Conservation (phyloP, 495 filamentous ascomycete species). For the Penicillium lagena region DNA sequence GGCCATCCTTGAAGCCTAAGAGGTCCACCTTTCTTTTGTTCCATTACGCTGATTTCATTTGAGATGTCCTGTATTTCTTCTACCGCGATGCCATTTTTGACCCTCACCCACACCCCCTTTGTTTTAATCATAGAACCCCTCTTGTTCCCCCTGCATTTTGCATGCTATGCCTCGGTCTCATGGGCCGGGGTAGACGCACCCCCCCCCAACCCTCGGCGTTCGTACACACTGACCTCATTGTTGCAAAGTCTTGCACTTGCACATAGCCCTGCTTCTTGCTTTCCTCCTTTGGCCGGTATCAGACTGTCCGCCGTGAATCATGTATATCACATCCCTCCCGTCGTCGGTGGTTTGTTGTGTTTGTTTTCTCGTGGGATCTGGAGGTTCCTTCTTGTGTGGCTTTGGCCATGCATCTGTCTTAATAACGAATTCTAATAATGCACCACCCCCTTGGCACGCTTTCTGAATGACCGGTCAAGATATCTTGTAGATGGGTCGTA, state of each 20-base stretch:
- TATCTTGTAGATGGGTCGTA: constrained; percentile 3
- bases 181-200: constrained; percentile 7
- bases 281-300: constrained; percentile 4
- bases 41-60: constrained; percentile 13
- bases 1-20: background rate
- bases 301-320: constrained; percentile 10
- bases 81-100: constrained; percentile 7
- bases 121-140: constrained; percentile 12
- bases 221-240: constrained; percentile 13
- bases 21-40: constrained; percentile 18
- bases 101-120: constrained; percentile 11
- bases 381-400: constrained; percentile 6
- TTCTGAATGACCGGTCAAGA: background rate
- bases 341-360: constrained; percentile 1
- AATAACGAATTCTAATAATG: constrained; percentile 17
- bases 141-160: constrained; percentile 15
- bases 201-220: constrained; percentile 10
- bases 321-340: constrained; percentile 17
- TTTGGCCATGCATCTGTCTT: constrained; percentile 12
- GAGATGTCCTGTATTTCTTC: constrained; percentile 11
- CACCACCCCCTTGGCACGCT: background rate
- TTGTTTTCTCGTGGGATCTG: constrained; percentile 1
- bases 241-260: constrained; percentile 12
- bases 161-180: constrained; percentile 8
- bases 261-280: constrained; percentile 21